Evolutionary conservation across 257 asterid species (phyloP), one percentile per base, ranked within the genome.

Genomic region (Scutellaria galericulata): DNA sequence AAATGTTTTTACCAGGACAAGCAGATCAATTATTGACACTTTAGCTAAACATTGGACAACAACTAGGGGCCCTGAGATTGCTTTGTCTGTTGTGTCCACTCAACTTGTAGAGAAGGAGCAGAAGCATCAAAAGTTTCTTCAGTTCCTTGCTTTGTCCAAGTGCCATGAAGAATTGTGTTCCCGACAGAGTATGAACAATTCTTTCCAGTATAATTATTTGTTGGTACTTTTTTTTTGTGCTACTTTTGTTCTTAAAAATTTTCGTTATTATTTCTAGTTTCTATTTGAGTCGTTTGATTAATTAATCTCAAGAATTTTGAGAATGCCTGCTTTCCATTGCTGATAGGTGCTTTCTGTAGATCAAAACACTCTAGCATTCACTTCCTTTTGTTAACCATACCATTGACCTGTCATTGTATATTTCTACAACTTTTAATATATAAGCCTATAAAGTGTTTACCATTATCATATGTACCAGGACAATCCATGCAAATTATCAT

Each of bases 21-120:
- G 98, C 84, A 93, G 83, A 85, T 91, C 98, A 39, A 89, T 93
- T 72, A 87, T 93, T 73, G 98, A 93, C 86, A 89, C 97, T 55
- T 82, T 93, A 74, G 97, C 98, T 67, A 93, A 91, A 81, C 98
- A 93, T 79, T 93, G 98, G 98, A 91, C 97, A 46, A 84, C 96
- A 71, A 89, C 97, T 74, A 88, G 96, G 81, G 97, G 97, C 57
- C 87, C 95, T 64, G 98, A 91, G 88, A 89, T 93, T 24, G 84
- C 88, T 78, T 77, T 88, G 61, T 88, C 96, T 78, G 83, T 88
- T 74, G 86, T 90, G 82, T 89, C 96, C 48, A 74, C 93, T 0
- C 98, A 89, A 77, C 97, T 93, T 51, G 66, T 76, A 48, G 97
- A 91, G 83, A 93, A 93, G 88, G 90, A 89, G 75, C 95, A 91